Percentiles rank a stretch among this genome's conserved stretches.
These are phyloP conservation scores for Pezicula rhizophila DNA, from an alignment of 2,329 filamentous ascomycete species.

Conservation along the genomic window DNA sequence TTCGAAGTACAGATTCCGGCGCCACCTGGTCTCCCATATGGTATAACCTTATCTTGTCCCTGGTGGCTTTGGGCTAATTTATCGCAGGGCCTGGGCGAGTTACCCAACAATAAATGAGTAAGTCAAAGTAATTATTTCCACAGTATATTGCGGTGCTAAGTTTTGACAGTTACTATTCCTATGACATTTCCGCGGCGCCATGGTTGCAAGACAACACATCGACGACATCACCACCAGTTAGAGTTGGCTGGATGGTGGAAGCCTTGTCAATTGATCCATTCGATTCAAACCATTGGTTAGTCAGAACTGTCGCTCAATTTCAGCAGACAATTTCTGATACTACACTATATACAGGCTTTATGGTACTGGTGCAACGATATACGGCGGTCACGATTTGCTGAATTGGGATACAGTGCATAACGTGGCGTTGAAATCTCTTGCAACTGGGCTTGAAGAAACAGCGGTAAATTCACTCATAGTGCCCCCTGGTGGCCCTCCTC, in stretches of 20 bases:
- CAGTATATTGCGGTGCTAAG: not conserved
- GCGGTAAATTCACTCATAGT: slow-evolving; percentile 14
- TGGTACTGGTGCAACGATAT: slow-evolving; percentile 51
- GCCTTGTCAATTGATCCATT: slow-evolving; percentile 50
- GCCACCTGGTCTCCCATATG: slow-evolving; percentile 32
- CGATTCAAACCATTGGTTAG: slow-evolving; percentile 48
- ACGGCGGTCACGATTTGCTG: slow-evolving; percentile 33
- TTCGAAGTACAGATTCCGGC: slow-evolving; percentile 48
- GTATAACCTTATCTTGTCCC: slow-evolving; percentile 1
- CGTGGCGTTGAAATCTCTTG: slow-evolving; percentile 12
- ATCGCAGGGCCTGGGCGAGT: slow-evolving; percentile 5
- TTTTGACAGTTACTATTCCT: slow-evolving; percentile 13
- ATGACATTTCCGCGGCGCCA: slow-evolving; percentile 16
- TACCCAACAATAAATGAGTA: slow-evolving; percentile 7
- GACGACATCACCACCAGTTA: slow-evolving; percentile 11
- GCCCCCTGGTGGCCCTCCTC: slow-evolving; percentile 13
- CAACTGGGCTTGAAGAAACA: slow-evolving; percentile 22
- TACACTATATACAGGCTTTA: slow-evolving; percentile 35
- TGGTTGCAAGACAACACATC: slow-evolving; percentile 16
- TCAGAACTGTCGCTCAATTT: not conserved
- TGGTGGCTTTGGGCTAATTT: not conserved
- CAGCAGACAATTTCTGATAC: not conserved
- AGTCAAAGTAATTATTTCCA: not conserved
- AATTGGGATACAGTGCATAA: slow-evolving; percentile 10
- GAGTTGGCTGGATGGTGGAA: slow-evolving; percentile 56